phyloP scores from a whole-genome alignment of 2,329 filamentous ascomycete species.

The Amauroascus niger region DNA sequence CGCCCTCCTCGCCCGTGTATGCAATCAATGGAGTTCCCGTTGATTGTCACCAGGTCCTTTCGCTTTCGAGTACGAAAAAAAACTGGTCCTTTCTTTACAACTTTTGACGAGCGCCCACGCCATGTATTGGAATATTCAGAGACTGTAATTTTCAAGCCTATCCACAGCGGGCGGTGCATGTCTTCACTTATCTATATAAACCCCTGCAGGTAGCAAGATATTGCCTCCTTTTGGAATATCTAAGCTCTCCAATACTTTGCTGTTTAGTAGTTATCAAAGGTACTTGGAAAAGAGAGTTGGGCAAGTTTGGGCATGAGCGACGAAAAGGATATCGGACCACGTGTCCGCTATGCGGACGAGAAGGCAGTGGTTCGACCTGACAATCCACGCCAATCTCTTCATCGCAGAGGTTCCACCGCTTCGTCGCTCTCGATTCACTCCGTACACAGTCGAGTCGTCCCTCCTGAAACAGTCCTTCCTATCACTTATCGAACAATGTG shows the following conservation, averaged over 20 bases:
- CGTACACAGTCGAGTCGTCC: conserved; percentile 12
- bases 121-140: not conserved
- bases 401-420: conserved; percentile 9
- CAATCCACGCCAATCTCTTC: conserved; percentile 10
- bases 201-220: conserved; percentile 1
- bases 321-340: conserved; percentile 10
- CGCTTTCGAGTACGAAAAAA: not conserved
- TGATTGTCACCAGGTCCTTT: not conserved
- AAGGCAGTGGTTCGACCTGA: conserved; percentile 3
- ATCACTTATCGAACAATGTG: conserved; percentile 17
- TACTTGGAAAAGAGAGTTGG: not conserved
- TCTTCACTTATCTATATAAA: conserved; percentile 7
- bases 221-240: not conserved
- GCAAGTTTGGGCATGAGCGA: not conserved
- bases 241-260: not conserved
- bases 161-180: not conserved
- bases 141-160: not conserved
- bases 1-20: not conserved
- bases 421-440: conserved; percentile 16
- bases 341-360: conserved; percentile 14
- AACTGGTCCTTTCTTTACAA: not conserved
- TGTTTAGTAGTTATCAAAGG: not conserved
- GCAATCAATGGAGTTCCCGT: not conserved
- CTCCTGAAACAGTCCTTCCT: conserved; percentile 15
- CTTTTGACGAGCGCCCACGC: not conserved